phyloP scores from a whole-genome alignment of 768 basidiomycete species.

The Cantharellus anzutake region DNA sequence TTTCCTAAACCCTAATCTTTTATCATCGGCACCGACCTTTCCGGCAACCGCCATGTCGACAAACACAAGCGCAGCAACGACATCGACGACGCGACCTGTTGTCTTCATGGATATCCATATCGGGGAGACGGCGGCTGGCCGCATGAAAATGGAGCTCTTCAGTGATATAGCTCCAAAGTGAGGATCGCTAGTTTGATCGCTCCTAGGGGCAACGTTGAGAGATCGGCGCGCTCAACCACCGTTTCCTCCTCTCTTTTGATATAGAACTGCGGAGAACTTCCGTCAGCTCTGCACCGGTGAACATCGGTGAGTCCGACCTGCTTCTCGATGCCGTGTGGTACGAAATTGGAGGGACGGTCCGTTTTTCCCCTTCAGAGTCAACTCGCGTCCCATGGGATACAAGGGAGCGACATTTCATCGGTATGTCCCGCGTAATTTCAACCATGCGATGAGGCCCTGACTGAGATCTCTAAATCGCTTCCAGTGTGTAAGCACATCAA shows the following conservation, averaged over 20 bases:
- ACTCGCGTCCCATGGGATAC: conserved; percentile 76
- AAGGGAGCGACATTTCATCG: conserved; percentile 84
- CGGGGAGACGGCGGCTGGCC: conserved; percentile 86
- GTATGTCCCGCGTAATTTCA: conserved; percentile 23
- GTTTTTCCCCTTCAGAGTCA: conserved; percentile 29
- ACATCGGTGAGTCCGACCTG: conserved; percentile 36
- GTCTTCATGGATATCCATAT: conserved; percentile 97
- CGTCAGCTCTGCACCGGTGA: conserved; percentile 97
- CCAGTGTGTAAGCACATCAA: conserved; percentile 43
- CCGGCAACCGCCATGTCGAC: background rate
- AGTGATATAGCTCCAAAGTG: conserved; percentile 92
- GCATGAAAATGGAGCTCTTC: conserved; percentile 95
- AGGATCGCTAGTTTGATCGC: conserved; percentile 12
- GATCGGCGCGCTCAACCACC: background rate
- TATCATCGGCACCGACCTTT: background rate
- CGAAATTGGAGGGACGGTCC: background rate
- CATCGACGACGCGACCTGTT: conserved; percentile 37
- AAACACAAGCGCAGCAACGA: background rate
- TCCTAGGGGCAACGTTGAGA: background rate
- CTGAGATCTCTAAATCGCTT: background rate
- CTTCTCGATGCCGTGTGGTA: background rate
- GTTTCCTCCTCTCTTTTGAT: background rate
- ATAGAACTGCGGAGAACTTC: conserved; percentile 93
- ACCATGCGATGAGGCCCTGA: background rate
- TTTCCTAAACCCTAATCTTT: too few species aligned